Base-by-base conservation (phyloP, 1,284 basidiomycete genomes). In the Fomes fomentarius region DNA sequence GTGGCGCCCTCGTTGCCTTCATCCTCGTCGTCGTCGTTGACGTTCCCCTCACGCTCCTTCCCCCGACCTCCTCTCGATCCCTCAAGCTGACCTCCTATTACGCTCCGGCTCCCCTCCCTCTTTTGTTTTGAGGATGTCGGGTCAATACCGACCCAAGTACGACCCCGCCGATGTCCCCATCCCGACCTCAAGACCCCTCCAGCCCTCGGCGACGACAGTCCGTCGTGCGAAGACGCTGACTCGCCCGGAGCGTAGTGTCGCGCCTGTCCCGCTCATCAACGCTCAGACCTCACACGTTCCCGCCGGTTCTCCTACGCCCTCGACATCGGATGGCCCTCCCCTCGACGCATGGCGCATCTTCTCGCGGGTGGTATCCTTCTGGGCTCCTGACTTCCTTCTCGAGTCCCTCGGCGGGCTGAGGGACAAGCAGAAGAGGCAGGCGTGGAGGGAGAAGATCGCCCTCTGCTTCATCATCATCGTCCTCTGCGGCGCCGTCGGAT, bases 401-500 rank as follows among this genome's bases (percentile, higher is more conserved):
- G 74, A 80, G 21, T 83, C 87, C 12, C 58, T 93, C 4, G 90
- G 89, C 53, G 93, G 94, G 44, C 81, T 98, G 71, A 88, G 84
- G 66, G 93, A 95, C 70, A 82, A 82, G 68, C 77, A 83, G 48
- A 78, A 85, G 55, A 80, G 86, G 61, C 93, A 98, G 74, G 97
- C 97, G 1, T 99, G 97, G 97, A 84, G 97, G 64, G 97, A 99
- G 74, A 99, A 99, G 78, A 86, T 98, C 56, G 86, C 95, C 6
- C 81, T 99, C 8, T 98, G 95, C 71, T 85, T 90, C 71, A 88
- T 97, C 66, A 91, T 94, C 49, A 64, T 85, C 54, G 30, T 93
- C 22, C 74, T 98, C 22, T 97, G 95, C 63, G 88, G 78, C 21
- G 73, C 82, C 44, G 84, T 98, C 48, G 96, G 93, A 9, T 99